Percentiles rank a stretch among this genome's conserved stretches.
Conservation (phyloP, 1,139 yeast genomes). For the Entelexis paramagnoliae region DNA sequence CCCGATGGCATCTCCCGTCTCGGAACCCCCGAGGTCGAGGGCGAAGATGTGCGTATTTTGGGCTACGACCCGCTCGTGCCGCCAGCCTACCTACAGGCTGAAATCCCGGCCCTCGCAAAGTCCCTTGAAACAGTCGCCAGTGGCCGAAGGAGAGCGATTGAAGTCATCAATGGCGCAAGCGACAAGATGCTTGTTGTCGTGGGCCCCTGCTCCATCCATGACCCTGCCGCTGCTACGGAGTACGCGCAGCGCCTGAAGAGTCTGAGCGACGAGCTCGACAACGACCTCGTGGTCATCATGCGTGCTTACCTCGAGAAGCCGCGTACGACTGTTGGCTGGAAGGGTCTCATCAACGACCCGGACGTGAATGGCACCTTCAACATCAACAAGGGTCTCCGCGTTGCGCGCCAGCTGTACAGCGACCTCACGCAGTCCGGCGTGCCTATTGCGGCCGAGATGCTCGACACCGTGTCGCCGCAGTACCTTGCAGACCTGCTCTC, state of each 20-base stretch:
- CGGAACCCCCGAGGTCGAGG: slow-evolving; percentile 32
- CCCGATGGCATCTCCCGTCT: slow-evolving; percentile 32
- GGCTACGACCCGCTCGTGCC: slow-evolving; percentile 89
- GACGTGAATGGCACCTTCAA: slow-evolving; percentile 86
- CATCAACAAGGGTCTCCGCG: slow-evolving; percentile 87
- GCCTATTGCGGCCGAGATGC: slow-evolving; percentile 95
- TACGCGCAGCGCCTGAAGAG: slow-evolving; percentile 64
- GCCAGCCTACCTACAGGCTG: slow-evolving; percentile 74
- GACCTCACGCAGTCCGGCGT: slow-evolving; percentile 63
- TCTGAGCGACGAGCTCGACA: slow-evolving; percentile 56
- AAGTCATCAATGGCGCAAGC: slow-evolving; percentile 59
- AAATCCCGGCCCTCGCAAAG: slow-evolving; percentile 54
- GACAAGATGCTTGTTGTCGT: slow-evolving; percentile 76
- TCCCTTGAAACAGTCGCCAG: slow-evolving; percentile 58
- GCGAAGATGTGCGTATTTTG: slow-evolving; percentile 77
- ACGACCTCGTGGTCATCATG: slow-evolving; percentile 79
- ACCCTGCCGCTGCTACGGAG: slow-evolving; percentile 77
- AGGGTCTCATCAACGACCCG: slow-evolving; percentile 95
- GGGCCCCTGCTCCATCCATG: slow-evolving; percentile 97
- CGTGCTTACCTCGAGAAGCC: slow-evolving; percentile 96
- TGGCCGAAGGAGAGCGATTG: slow-evolving; percentile 68
- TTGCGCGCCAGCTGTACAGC: slow-evolving; percentile 74
- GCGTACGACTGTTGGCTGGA: slow-evolving; percentile 98
- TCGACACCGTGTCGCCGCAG: slow-evolving; percentile 98
- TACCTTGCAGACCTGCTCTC: slow-evolving; percentile 83